These are phyloP conservation scores for Chytridium lagenaria DNA, from an alignment of 371 early-diverging fungal genomes.

Conservation along the genomic window DNA sequence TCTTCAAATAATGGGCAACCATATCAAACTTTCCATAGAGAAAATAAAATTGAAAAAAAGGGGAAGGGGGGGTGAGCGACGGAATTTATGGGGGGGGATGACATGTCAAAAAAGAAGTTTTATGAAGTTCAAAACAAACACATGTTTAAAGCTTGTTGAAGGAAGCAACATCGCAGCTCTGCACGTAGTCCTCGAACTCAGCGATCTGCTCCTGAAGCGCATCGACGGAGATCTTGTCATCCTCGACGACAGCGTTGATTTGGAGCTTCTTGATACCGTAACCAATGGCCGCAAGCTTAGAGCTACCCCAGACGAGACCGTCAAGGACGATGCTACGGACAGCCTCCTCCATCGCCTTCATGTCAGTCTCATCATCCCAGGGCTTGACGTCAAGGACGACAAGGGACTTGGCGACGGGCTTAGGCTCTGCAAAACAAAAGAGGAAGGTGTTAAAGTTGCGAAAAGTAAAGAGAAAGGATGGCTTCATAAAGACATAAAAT, in stretches of 20 bases:
- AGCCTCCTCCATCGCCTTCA: conserved; percentile 73
- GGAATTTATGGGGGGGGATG: too few species aligned
- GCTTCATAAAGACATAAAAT: not conserved
- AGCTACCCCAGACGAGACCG: conserved; percentile 91
- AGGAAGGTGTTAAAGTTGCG: not conserved
- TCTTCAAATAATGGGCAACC: too few species aligned
- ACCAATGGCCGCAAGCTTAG: conserved; percentile 77
- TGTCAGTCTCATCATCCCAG: conserved; percentile 95
- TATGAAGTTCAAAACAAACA: too few species aligned
- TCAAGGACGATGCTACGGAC: conserved; percentile 83
- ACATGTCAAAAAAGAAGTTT: too few species aligned
- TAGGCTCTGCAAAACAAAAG: conserved; percentile 65
- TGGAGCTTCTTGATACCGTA: conserved; percentile 95
- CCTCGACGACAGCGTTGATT: conserved; percentile 92
- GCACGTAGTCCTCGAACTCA: conserved; percentile 85
- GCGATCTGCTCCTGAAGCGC: conserved; percentile 80
- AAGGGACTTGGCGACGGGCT: conserved; percentile 90
- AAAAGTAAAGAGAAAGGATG: not conserved
- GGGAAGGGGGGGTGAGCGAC: too few species aligned
- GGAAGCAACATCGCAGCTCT: conserved; percentile 91
- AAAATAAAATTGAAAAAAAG: too few species aligned
- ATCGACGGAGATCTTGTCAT: conserved; percentile 87
- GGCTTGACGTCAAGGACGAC: conserved; percentile 94
- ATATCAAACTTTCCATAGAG: too few species aligned
- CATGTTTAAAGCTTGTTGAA: conserved; percentile 96